Conservation (phyloP, 2,329 filamentous ascomycete species). For the Paecilomyces variotii region DNA sequence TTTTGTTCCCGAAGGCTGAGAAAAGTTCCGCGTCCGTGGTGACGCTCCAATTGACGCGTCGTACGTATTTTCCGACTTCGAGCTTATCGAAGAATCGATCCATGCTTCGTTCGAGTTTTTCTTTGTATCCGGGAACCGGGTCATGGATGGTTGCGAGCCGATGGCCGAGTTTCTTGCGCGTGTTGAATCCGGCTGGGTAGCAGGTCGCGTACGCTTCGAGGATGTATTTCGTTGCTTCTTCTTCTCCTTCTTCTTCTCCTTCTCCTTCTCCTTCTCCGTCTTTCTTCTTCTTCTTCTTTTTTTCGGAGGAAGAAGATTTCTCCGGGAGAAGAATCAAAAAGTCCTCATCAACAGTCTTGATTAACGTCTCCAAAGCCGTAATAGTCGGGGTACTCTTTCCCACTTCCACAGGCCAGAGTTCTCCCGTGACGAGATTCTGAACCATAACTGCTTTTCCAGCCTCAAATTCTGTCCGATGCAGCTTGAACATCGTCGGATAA, state of each 20-base stretch:
- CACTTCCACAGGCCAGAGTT: slow-evolving; percentile 31
- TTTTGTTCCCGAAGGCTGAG: slow-evolving; percentile 27
- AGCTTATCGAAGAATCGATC: slow-evolving; percentile 21
- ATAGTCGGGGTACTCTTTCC: slow-evolving; percentile 22
- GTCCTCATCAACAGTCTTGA: slow-evolving; percentile 50
- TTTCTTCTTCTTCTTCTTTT: slow-evolving; percentile 9
- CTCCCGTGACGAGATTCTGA: slow-evolving; percentile 40
- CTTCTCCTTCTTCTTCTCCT: slow-evolving; percentile 4
- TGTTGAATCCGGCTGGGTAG: slow-evolving; percentile 53
- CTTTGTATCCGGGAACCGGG: slow-evolving; percentile 31
- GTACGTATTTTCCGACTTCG: slow-evolving; percentile 32
- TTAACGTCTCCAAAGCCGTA: slow-evolving; percentile 41
- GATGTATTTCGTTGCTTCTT: slow-evolving; percentile 38
- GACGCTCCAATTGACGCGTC: slow-evolving; percentile 45
- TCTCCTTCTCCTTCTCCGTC: slow-evolving; percentile 12
- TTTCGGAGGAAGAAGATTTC: slow-evolving; percentile 3
- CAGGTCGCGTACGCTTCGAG: slow-evolving; percentile 50
- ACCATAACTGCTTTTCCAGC: slow-evolving; percentile 21
- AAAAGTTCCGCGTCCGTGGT: slow-evolving; percentile 33
- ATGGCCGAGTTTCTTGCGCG: slow-evolving; percentile 46
- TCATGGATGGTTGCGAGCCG: slow-evolving; percentile 48
- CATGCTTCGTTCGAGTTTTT: slow-evolving; percentile 22
- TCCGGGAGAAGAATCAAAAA: slow-evolving; percentile 51
- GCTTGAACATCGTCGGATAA: slow-evolving; percentile 47
- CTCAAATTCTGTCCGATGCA: slow-evolving; percentile 21